A percentile compares a stretch with the other conserved stretches of the same genome.
These are phyloP conservation scores for Cyberlindnera euphorbiae DNA, from an alignment of 805 yeast species.

Conservation along the genomic window DNA sequence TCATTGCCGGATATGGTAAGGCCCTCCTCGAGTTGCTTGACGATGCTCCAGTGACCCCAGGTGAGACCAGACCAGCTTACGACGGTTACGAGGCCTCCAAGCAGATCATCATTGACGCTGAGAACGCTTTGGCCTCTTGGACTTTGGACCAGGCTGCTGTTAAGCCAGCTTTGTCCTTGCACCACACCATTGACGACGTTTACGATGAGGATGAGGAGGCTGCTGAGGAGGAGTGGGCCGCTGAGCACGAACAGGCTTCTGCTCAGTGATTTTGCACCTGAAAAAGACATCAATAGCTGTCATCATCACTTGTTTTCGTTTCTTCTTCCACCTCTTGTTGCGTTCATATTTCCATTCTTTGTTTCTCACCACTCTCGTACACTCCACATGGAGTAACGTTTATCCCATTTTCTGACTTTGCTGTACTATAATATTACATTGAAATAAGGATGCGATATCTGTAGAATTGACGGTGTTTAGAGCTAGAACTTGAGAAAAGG, in stretches of 20 bases:
- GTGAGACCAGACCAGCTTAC: constrained; percentile 97
- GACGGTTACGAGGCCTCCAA: constrained; percentile 98
- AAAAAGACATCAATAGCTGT: neutral
- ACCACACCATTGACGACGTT: constrained; percentile 64
- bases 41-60: constrained; percentile 97
- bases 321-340: neutral
- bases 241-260: constrained; percentile 18
- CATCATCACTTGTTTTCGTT: neutral
- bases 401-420: too few species aligned
- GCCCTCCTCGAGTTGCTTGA: constrained; percentile 93
- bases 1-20: constrained; percentile 98
- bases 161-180: constrained; percentile 87
- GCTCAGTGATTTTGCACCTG: constrained; percentile 3
- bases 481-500: too few species aligned
- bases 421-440: too few species aligned
- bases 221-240: constrained; percentile 33
- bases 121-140: constrained; percentile 93
- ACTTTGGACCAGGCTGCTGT: constrained; percentile 93
- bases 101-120: constrained; percentile 96
- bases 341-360: neutral
- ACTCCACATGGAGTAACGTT: too few species aligned
- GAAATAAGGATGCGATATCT: too few species aligned
- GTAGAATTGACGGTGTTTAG: too few species aligned
- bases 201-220: constrained; percentile 42
- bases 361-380: too few species aligned